phyloP scores from a whole-genome alignment of 768 basidiomycete species.

The Lactarius vividus region DNA sequence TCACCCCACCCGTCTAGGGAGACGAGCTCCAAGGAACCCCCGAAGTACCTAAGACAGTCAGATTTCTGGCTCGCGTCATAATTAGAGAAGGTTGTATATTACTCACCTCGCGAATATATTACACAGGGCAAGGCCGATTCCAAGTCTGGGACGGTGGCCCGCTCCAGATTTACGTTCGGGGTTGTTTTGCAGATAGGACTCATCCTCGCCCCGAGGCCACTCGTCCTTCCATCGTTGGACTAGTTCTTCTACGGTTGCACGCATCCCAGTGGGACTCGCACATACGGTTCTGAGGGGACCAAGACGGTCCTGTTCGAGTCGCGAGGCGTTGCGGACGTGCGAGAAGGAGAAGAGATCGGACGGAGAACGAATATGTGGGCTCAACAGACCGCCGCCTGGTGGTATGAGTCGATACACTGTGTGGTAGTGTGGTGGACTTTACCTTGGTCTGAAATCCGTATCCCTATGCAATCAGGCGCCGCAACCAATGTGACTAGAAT shows the following conservation, averaged over 20 bases:
- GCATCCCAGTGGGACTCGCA: slow-evolving; percentile 58
- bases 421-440: neutral
- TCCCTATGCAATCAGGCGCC: slow-evolving; percentile 66
- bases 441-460: slow-evolving; percentile 94
- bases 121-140: slow-evolving; percentile 86
- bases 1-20: slow-evolving; percentile 83
- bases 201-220: slow-evolving; percentile 24
- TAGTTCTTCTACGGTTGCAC: slow-evolving; percentile 80
- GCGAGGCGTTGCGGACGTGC: slow-evolving; percentile 71
- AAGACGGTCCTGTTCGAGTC: slow-evolving; percentile 64
- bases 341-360: slow-evolving; percentile 89
- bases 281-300: slow-evolving; percentile 66
- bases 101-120: slow-evolving; percentile 79
- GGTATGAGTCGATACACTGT: slow-evolving; percentile 17
- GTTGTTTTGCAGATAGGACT: slow-evolving; percentile 34
- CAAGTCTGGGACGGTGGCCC: slow-evolving; percentile 61
- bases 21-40: slow-evolving; percentile 74
- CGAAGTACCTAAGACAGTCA: slow-evolving; percentile 60
- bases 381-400: slow-evolving; percentile 69
- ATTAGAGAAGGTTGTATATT: slow-evolving; percentile 4
- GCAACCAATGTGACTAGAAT: slow-evolving; percentile 75
- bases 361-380: slow-evolving; percentile 53
- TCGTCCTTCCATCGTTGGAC: slow-evolving; percentile 48
- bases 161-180: slow-evolving; percentile 46
- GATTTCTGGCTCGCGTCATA: neutral